phyloP scores from a whole-genome alignment of 768 basidiomycete species.

The Suillus sp. region DNA sequence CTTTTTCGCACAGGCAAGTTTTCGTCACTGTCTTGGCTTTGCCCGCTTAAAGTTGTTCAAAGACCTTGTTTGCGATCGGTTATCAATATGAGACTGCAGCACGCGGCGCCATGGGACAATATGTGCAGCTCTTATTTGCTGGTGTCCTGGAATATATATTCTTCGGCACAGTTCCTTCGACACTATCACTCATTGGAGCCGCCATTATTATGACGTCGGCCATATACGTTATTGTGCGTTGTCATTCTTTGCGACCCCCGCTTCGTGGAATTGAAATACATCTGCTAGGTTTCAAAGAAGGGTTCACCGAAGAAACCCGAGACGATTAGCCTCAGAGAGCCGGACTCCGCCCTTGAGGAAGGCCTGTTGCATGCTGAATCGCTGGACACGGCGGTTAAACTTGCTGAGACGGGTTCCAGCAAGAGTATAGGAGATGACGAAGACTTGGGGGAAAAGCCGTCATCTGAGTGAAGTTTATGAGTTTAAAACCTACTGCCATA shows the following conservation, averaged over 20 bases:
- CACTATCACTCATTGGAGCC: constrained; percentile 63
- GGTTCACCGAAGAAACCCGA: background rate
- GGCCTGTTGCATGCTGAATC: constrained; percentile 8
- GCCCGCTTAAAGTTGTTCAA: background rate
- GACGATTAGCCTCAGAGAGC: background rate
- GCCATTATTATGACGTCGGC: constrained; percentile 46
- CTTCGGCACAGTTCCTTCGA: constrained; percentile 61
- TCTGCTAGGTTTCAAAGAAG: constrained; percentile 1
- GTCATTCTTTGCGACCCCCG: background rate
- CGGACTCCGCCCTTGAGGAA: constrained; percentile 7
- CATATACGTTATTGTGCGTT: constrained; percentile 10
- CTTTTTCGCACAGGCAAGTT: constrained; percentile 22
- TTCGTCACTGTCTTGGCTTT: background rate
- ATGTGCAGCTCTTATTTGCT: constrained; percentile 69
- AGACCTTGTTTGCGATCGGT: constrained; percentile 62
- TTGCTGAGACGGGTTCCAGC: background rate
- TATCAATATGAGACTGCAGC: constrained; percentile 67
- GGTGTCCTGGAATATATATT: constrained; percentile 63
- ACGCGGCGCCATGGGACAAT: constrained; percentile 62
- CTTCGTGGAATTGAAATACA: background rate
- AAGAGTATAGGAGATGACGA: background rate
- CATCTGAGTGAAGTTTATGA: background rate
- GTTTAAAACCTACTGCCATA: background rate
- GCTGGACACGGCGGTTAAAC: background rate
- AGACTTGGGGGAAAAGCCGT: background rate